A percentile compares a stretch with the other conserved stretches of the same genome.
These are phyloP conservation scores for Syzygium aqueum DNA, from an alignment of 345 rosid species.

Conservation along the genomic window DNA sequence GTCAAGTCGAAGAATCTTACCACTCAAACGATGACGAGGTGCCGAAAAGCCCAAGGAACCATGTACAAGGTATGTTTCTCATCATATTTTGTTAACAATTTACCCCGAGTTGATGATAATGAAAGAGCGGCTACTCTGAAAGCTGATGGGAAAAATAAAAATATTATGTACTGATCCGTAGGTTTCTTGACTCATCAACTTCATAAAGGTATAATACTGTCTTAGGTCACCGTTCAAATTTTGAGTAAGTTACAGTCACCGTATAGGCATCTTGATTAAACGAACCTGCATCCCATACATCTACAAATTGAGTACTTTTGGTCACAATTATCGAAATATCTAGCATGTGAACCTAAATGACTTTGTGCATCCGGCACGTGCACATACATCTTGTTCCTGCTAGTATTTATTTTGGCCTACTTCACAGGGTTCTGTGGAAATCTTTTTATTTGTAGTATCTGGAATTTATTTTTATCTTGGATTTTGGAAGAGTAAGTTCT, in stretches of 20 bases:
- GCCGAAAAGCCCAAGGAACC: slow-evolving; percentile 5
- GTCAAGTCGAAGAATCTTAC: slow-evolving; percentile 26
- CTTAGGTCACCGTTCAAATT: not conserved
- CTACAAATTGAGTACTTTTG: not conserved
- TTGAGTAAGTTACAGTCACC: not conserved
- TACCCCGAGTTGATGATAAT: not conserved
- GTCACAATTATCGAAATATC: not conserved
- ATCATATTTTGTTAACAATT: not conserved
- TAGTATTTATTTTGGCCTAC: not conserved
- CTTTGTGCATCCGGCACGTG: not conserved
- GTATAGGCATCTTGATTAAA: not conserved
- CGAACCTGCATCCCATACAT: not conserved
- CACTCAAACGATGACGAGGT: slow-evolving; percentile 2
- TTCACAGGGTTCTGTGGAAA: not conserved
- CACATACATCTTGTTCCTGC: not conserved
- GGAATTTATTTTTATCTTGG: not conserved
- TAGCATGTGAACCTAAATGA: not conserved
- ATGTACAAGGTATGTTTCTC: slow-evolving; percentile 14
- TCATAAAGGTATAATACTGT: not conserved
- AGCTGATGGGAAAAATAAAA: not conserved
- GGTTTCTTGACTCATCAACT: not conserved
- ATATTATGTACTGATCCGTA: not conserved
- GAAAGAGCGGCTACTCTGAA: not conserved
- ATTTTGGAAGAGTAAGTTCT: not conserved
- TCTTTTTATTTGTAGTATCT: not conserved